A percentile compares a stretch with the other conserved stretches of the same genome.
Evolutionary conservation across 306 rosid species (phyloP).

Genomic region (Casuarina cunninghamiana): DNA sequence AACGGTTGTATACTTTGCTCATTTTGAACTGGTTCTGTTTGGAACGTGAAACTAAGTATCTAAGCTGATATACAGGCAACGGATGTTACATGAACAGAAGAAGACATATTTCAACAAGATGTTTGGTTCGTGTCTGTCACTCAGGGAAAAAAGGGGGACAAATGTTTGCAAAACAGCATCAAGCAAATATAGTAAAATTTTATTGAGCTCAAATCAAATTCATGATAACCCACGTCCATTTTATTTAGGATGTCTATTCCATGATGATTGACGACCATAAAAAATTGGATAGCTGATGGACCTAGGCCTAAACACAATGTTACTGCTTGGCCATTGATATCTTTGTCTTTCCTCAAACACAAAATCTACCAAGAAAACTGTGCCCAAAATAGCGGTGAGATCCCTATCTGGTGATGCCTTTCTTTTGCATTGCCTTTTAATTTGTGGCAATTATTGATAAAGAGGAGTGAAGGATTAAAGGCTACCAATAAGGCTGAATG

Average conservation of each 20-base stretch:
- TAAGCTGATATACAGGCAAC: constrained; percentile 13
- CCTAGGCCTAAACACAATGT: background rate
- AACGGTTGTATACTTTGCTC: constrained; percentile 24
- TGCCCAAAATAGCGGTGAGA: background rate
- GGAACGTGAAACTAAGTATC: constrained; percentile 23
- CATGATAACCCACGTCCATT: background rate
- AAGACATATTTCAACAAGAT: constrained; percentile 8
- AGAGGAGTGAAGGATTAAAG: constrained; percentile 2
- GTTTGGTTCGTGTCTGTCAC: background rate
- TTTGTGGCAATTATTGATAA: constrained; percentile 8
- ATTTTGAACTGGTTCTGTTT: constrained; percentile 46
- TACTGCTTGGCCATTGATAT: background rate
- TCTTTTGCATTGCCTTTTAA: constrained; percentile 4
- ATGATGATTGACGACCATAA: background rate
- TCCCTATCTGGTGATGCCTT: background rate
- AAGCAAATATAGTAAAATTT: constrained; percentile 15
- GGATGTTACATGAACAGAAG: constrained; percentile 21
- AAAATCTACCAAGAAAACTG: background rate
- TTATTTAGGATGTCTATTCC: background rate
- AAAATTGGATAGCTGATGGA: background rate
- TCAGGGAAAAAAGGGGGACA: background rate
- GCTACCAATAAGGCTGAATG: constrained; percentile 3
- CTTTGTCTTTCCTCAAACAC: background rate
- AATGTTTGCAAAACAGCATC: constrained; percentile 8
- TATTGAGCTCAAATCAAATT: background rate